Evolutionary conservation across 2,329 filamentous ascomycete genomes (phyloP).

Genomic region (Penicillium digitatum): DNA sequence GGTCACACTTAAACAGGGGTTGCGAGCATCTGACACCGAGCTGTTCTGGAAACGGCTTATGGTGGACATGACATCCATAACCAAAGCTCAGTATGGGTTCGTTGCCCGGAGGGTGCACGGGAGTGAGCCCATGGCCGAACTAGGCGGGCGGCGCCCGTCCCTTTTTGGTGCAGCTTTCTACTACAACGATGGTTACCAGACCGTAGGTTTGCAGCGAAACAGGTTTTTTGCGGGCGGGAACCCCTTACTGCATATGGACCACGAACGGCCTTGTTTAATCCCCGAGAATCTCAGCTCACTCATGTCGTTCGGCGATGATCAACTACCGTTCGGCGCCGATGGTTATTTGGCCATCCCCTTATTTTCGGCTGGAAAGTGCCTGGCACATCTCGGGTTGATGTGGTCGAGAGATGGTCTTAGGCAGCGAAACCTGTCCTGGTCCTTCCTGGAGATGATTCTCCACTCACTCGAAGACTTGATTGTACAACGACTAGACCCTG

Average conservation of each 20-base stretch:
- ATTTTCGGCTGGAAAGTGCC: conserved; percentile 61
- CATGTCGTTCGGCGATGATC: conserved; percentile 57
- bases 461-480: conserved; percentile 67
- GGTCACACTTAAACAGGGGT: conserved; percentile 55
- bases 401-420: conserved; percentile 62
- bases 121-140: conserved; percentile 58
- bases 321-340: conserved; percentile 58
- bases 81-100: conserved; percentile 64
- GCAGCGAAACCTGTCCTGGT: conserved; percentile 58
- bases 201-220: conserved; percentile 54
- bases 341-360: conserved; percentile 65
- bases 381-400: conserved; percentile 68
- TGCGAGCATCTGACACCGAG: conserved; percentile 53
- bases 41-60: conserved; percentile 63
- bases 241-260: conserved; percentile 65
- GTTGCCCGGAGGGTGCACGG: conserved; percentile 61
- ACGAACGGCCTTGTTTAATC: conserved; percentile 67
- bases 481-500: conserved; percentile 50
- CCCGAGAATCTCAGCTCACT: conserved; percentile 59
- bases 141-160: conserved; percentile 59
- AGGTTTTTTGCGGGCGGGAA: conserved; percentile 63
- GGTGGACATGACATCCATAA: conserved; percentile 60
- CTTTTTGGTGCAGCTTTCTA: conserved; percentile 64
- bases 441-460: conserved; percentile 63
- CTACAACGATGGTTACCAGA: conserved; percentile 57